Percentiles rank a stretch among this genome's conserved stretches.
Evolutionary conservation across 176 grass and related monocot species (phyloP).

Genomic region (Thalia dealbata): DNA sequence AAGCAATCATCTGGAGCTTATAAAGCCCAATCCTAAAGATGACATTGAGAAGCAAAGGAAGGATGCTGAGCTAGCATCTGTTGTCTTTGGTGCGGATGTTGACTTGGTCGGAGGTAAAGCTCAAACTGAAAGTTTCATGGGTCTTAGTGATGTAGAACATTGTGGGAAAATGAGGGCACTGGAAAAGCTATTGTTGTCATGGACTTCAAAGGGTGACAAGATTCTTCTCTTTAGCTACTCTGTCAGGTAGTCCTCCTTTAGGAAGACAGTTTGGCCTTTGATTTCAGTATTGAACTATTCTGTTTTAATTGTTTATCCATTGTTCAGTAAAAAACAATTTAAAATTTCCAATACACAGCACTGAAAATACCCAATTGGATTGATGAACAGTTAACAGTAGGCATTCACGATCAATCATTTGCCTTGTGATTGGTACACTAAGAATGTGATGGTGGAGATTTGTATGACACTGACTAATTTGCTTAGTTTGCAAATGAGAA

Average conservation of each 20-base stretch:
- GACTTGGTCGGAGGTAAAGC: constrained; percentile 63
- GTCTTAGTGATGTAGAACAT: constrained; percentile 84
- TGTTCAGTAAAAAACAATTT: neutral
- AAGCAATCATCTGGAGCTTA: constrained; percentile 93
- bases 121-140: constrained; percentile 86
- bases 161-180: constrained; percentile 92
- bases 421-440: too few species aligned
- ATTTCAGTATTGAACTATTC: neutral
- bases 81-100: constrained; percentile 66
- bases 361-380: too few species aligned
- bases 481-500: neutral
- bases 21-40: constrained; percentile 92
- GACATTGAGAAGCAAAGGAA: constrained; percentile 91
- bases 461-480: neutral
- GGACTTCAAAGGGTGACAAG: constrained; percentile 72
- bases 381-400: too few species aligned
- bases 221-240: constrained; percentile 98
- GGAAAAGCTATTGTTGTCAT: constrained; percentile 62
- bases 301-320: neutral
- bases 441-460: too few species aligned
- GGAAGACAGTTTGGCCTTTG: neutral
- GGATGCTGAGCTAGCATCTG: constrained; percentile 80
- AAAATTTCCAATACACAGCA: neutral
- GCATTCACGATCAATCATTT: too few species aligned
- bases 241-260: constrained; percentile 50